Evolutionary conservation across 2,329 filamentous ascomycete genomes (phyloP).

Genomic region (Rhynchosporium secalis): DNA sequence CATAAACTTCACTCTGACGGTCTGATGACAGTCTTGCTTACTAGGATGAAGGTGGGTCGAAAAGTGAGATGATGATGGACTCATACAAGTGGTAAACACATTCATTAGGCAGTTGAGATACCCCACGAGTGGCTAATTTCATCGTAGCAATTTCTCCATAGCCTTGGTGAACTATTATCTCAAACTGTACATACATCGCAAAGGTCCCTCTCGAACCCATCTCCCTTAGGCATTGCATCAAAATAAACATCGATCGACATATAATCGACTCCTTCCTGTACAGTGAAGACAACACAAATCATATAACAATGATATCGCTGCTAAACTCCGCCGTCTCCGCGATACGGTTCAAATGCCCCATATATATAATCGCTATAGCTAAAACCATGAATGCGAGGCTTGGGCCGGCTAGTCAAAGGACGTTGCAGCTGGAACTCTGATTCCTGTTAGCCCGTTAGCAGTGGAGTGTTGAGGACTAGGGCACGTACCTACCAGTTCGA

Average conservation of each 20-base stretch:
- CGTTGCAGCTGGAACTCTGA: conserved; percentile 30
- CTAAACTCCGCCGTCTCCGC: not conserved
- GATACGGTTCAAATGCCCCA: conserved; percentile 10
- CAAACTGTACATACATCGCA: not conserved
- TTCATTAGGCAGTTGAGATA: not conserved
- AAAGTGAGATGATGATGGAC: not conserved
- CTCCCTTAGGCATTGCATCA: too few relatives aligned
- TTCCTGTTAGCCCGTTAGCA: conserved; percentile 20
- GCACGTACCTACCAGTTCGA: conserved; percentile 30
- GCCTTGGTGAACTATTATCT: not conserved
- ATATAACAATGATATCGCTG: not conserved
- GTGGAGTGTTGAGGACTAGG: not conserved
- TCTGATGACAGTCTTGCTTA: conserved; percentile 4
- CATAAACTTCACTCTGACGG: not conserved
- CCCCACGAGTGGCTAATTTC: not conserved
- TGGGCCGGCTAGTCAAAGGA: conserved; percentile 35
- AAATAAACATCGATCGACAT: too few relatives aligned
- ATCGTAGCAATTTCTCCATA: not conserved
- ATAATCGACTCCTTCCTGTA: not conserved
- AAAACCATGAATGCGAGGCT: conserved; percentile 25
- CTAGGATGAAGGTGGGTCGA: not conserved
- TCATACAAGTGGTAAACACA: not conserved
- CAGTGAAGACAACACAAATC: conserved; percentile 1
- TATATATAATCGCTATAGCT: conserved; percentile 10
- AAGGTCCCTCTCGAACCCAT: not conserved